Evolutionary conservation across 805 yeast species (phyloP), one percentile per base, ranked within the genome.

Genomic region (Candida wancherniae): DNA sequence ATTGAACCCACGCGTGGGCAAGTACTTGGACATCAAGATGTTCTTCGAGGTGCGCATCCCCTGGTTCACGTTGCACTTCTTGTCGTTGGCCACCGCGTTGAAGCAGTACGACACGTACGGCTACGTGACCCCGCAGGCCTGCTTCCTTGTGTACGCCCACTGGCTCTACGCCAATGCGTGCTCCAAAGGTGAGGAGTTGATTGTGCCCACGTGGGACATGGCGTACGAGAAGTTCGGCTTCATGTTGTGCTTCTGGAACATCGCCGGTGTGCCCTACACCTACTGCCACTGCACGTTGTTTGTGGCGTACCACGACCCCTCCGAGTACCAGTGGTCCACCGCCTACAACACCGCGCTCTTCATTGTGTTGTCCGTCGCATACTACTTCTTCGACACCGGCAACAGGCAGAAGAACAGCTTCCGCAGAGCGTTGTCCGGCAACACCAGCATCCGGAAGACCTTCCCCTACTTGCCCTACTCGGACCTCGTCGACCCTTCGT

Each of bases 191-290:
- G 98, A 92, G 63, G 97, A 92, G 58, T 69, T 90, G 49, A 92
- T 92, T 56, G 95, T 88, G 41, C 95, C 97, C 48, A 84, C 95
- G 12, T 92, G 98, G 97, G 98, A 92, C 60, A 90, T 92, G 97
- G 96, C 95, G 19, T 92, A 92, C 61, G 98, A 92, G 61, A 92
- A 92, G 64, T 92, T 92, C 51, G 98, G 98, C n/a, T 92, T 92
- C 70, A 88, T 92, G 97, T 75, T 92, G 45, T 77, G 88, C 48
- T 92, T 92, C 71, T 92, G 98, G 98, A 92, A 92, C 67, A 86
- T 92, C 57, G 96, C 97, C 19, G 98, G 98, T 50, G 98, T 92
- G 24, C 98, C 98, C 28, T 92, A 80, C 77, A 90, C 97, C 24
- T 92, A 92, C 67, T 86, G 97, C 61, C 96, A 87, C 55, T 81